Percentiles rank a stretch among this genome's conserved stretches.
Evolutionary conservation across 192 early-diverging fungal genomes (phyloP).

Genomic region (Lunasporangiospora selenospora): DNA sequence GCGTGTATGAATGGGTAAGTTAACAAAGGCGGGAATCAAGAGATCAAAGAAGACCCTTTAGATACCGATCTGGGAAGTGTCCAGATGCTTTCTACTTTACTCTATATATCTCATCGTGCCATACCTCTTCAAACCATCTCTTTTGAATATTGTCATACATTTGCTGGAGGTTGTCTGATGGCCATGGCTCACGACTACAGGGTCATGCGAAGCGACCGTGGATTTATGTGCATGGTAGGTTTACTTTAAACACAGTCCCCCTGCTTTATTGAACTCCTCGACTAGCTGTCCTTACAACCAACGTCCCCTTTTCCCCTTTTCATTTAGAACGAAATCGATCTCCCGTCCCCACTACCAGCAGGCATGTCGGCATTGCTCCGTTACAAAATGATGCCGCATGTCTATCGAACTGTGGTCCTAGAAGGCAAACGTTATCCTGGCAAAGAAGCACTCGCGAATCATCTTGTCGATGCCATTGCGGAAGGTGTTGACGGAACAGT

Average conservation of each 20-base stretch:
- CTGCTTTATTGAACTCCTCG: neutral
- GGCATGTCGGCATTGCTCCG: constrained; percentile 76
- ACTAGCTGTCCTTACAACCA: neutral
- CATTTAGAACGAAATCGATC: constrained; percentile 76
- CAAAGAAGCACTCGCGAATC: constrained; percentile 62
- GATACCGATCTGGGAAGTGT: too few species aligned
- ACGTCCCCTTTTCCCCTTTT: neutral
- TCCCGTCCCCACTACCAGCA: constrained; percentile 67
- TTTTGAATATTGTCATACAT: constrained; percentile 68
- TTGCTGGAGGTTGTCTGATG: constrained; percentile 79
- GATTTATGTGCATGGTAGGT: constrained; percentile 73
- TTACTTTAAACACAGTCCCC: neutral
- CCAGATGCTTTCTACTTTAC: too few species aligned
- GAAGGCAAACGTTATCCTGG: constrained; percentile 65
- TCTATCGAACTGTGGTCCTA: constrained; percentile 69
- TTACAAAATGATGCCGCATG: constrained; percentile 63
- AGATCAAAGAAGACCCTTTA: neutral
- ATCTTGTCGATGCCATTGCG: constrained; percentile 67
- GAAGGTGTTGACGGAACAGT: constrained; percentile 54
- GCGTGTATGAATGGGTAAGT: constrained; percentile 74
- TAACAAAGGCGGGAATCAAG: neutral
- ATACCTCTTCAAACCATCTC: too few species aligned
- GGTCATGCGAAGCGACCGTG: constrained; percentile 76
- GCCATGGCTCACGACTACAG: constrained; percentile 70
- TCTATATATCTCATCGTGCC: too few species aligned